These are phyloP conservation scores for Cryptococcus wingfieldii DNA, from an alignment of 1,284 basidiomycete genomes.

Conservation along the genomic window DNA sequence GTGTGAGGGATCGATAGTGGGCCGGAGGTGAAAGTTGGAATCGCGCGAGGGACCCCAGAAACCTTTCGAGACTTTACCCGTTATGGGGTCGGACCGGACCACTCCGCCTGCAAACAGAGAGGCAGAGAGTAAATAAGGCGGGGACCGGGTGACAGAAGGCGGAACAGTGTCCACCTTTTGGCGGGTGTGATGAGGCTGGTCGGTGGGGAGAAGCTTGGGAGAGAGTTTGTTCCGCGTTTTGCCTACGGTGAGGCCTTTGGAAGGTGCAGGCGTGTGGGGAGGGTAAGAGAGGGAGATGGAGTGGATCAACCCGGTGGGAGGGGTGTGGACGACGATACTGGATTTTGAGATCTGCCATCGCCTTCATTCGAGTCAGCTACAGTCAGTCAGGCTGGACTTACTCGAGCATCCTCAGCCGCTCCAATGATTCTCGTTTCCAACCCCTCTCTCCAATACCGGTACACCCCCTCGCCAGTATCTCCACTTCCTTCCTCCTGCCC, in stretches of 20 bases:
- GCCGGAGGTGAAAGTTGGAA: slow-evolving; percentile 42
- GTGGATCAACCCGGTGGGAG: slow-evolving; percentile 37
- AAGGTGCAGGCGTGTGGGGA: slow-evolving; percentile 14
- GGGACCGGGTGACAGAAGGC: slow-evolving; percentile 36
- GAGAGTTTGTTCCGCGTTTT: slow-evolving; percentile 20
- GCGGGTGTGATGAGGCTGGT: slow-evolving; percentile 15
- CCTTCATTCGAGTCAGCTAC: slow-evolving; percentile 12
- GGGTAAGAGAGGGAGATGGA: slow-evolving; percentile 44
- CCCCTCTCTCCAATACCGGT: slow-evolving; percentile 19
- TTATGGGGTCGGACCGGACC: slow-evolving; percentile 43
- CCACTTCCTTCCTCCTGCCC: slow-evolving; percentile 21
- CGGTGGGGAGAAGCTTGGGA: not conserved
- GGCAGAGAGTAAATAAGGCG: slow-evolving; percentile 38
- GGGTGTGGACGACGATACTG: slow-evolving; percentile 31
- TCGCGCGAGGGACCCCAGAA: slow-evolving; percentile 45
- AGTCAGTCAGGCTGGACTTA: slow-evolving; percentile 15
- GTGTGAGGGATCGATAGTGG: slow-evolving; percentile 27
- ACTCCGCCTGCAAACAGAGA: slow-evolving; percentile 36
- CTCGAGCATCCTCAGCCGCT: slow-evolving; percentile 42
- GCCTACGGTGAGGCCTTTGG: slow-evolving; percentile 24
- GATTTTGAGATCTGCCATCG: slow-evolving; percentile 40
- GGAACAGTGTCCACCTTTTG: slow-evolving; percentile 41
- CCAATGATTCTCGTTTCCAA: slow-evolving; percentile 36
- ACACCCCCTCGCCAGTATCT: slow-evolving; percentile 27
- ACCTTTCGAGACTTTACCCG: slow-evolving; percentile 44